Conservation (phyloP, 2,329 filamentous ascomycete species). For the Fusarium avenaceum region DNA sequence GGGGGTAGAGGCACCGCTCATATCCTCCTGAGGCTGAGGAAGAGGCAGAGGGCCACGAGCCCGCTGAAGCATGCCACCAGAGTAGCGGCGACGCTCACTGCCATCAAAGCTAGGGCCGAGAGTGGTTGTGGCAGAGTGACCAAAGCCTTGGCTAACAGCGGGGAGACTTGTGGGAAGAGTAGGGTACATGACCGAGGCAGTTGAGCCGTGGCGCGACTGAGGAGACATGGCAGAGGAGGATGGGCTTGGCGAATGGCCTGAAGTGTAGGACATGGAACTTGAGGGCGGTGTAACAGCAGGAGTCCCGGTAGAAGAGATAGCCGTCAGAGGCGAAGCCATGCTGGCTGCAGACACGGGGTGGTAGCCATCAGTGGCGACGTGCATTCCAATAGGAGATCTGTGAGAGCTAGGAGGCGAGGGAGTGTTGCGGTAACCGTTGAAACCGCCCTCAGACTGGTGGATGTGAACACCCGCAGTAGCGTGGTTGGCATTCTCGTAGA, state of each 20-base stretch:
- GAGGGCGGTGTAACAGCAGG: constrained; percentile 83
- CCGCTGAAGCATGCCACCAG: constrained; percentile 75
- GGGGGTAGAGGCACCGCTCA: constrained; percentile 59
- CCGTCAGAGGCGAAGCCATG: constrained; percentile 72
- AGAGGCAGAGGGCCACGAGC: constrained; percentile 62
- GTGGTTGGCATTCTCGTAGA: constrained; percentile 91
- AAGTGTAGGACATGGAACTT: constrained; percentile 81
- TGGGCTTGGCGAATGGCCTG: constrained; percentile 79
- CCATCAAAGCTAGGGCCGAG: constrained; percentile 76
- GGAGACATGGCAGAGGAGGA: constrained; percentile 80
- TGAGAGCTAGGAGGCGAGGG: constrained; percentile 64
- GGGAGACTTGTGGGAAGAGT: constrained; percentile 69
- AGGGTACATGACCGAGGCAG: constrained; percentile 77
- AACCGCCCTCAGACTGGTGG: constrained; percentile 76
- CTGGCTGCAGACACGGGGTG: constrained; percentile 65
- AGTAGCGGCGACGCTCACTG: constrained; percentile 74
- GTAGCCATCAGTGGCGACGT: constrained; percentile 55
- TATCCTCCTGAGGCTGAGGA: constrained; percentile 55
- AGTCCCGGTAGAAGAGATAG: constrained; percentile 74
- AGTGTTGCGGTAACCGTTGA: constrained; percentile 70
- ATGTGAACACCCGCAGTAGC: constrained; percentile 85
- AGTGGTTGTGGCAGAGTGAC: constrained; percentile 77
- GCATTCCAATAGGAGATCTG: constrained; percentile 53
- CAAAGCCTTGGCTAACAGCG: constrained; percentile 77
- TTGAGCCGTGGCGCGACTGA: constrained; percentile 71